Evolutionary conservation across 139 green algal species (phyloP).

Genomic region (Chlorella vulgaris): DNA sequence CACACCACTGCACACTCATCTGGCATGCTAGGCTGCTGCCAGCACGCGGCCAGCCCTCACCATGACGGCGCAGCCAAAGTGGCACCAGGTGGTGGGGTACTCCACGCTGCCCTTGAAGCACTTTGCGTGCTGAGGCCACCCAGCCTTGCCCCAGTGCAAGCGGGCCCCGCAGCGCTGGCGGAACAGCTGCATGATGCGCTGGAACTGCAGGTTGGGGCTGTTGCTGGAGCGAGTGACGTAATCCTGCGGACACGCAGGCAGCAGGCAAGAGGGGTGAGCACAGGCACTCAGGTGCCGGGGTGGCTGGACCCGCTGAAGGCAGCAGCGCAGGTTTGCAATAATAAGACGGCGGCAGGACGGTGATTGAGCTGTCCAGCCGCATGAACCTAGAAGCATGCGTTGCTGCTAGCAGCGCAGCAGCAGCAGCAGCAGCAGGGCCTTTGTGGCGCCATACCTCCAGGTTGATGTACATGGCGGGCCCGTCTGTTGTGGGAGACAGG

Average conservation of each 20-base stretch:
- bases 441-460: conserved; percentile 72
- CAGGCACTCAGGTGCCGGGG: no score
- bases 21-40: not conserved
- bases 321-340: no score
- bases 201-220: conserved; percentile 30
- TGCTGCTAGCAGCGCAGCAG: no score
- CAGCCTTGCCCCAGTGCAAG: conserved; percentile 73
- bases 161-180: conserved; percentile 61
- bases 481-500: conserved; percentile 61
- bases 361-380: no score
- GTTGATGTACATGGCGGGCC: conserved; percentile 80
- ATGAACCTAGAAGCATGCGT: not conserved
- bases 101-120: conserved; percentile 60
- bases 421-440: no score
- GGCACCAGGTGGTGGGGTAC: conserved; percentile 78
- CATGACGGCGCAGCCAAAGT: conserved; percentile 81
- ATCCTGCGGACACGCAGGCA: conserved; percentile 15
- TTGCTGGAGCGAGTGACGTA: conserved; percentile 59
- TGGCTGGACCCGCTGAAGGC: no score
- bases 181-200: conserved; percentile 48
- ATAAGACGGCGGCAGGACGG: no score
- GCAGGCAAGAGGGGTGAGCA: no score
- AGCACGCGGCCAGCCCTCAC: not conserved
- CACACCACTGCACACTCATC: not conserved
- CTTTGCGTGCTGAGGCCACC: conserved; percentile 50